phyloP scores from a whole-genome alignment of 805 yeast species.

The Myxozyma neotropica region DNA sequence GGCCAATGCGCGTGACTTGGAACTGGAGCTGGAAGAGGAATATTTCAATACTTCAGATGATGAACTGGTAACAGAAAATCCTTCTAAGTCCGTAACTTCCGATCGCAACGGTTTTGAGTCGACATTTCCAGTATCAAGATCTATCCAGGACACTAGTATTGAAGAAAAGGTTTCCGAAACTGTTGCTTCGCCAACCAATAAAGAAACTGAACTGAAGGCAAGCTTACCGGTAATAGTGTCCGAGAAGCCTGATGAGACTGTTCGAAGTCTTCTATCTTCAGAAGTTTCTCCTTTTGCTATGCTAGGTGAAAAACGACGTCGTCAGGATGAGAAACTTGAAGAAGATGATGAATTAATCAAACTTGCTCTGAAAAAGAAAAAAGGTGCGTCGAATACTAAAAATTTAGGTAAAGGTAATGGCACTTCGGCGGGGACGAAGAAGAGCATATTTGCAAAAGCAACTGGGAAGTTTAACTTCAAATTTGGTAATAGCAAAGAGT shows the following conservation, averaged over 20 bases:
- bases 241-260: background rate
- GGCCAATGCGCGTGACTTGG: constrained; percentile 15
- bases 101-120: background rate
- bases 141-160: no score
- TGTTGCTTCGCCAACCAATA: no score
- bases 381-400: background rate
- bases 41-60: constrained; percentile 36
- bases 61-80: constrained; percentile 6
- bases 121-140: no score
- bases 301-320: constrained; percentile 28
- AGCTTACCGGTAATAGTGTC: no score
- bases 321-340: constrained; percentile 19
- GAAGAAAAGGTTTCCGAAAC: no score
- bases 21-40: constrained; percentile 26
- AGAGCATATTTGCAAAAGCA: constrained; percentile 19
- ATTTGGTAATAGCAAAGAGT: constrained; percentile 6
- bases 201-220: no score
- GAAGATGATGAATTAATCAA: constrained; percentile 29
- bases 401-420: background rate
- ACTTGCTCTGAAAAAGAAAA: constrained; percentile 16
- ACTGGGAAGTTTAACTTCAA: constrained; percentile 17
- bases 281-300: background rate
- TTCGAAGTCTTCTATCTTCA: no score
- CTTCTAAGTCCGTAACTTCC: background rate
- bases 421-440: no score